Evolutionary conservation across 2,329 filamentous ascomycete genomes (phyloP), one percentile per base, ranked within the genome.

Genomic region (Parastagonospora avenae): DNA sequence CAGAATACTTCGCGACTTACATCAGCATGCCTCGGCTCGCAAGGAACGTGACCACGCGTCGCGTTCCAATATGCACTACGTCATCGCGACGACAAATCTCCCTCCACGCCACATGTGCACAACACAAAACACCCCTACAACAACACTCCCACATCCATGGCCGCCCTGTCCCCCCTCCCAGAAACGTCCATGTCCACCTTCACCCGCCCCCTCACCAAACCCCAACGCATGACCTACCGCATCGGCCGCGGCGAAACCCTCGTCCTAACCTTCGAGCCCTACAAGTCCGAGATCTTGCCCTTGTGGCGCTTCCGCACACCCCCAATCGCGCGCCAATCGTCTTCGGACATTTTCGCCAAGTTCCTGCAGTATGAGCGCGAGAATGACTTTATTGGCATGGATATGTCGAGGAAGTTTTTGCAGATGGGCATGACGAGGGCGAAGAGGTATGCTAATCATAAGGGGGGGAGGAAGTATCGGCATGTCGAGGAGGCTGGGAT

Each of bases 371-470:
- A 84, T 60, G 73, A 81, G n/a, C 62, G 65, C 1, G 60, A 74
- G 6, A 73, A 71, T 3, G 84, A 87, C 64, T 85, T 87, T 48
- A 81, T 87, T 0, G 85, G 85, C 9, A 85, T 85, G 75, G 85
- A 87, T 49, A 87, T 87, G 84, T 71, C 78, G 14, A 74, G 84
- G 24, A 87, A 87, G 61, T 87, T 85, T 58, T 76, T 87, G 6
- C 83, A 87, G 66, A 87, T 87, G 85, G 78, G 84, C 2, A 86
- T 86, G 82, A 87, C 84, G 15, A 70, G 85, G 12, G 79, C 83
- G 2, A 83, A 80, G 59, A 68, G 83, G 51, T 86, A 86, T 70
- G 82, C 82, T 12, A 85, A 85, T 53, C 74, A 78, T 49, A 67
- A 67, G n/a, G 77, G 82, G 0, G 84, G 84, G 0, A 76, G 79